Conservation (phyloP, 1,284 basidiomycete species). For the Moniliophthora roreri region DNA sequence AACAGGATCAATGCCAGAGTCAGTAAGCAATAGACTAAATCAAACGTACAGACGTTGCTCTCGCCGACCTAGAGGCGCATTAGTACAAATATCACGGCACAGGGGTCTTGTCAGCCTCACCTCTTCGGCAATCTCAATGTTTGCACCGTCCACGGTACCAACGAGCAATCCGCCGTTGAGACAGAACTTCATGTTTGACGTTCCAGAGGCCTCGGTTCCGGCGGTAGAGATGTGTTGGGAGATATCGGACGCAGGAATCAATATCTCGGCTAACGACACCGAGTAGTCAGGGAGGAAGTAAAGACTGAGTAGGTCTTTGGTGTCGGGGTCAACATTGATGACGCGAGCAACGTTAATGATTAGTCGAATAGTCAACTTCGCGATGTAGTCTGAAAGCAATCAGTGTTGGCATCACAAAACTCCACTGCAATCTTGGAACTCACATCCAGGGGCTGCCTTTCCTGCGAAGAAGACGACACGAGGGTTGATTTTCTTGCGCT, state of each 20-base stretch:
- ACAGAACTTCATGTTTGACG: conserved; percentile 94
- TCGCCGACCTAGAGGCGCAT: conserved; percentile 34
- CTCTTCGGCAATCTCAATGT: conserved; percentile 94
- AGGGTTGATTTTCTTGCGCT: conserved; percentile 79
- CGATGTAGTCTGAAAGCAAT: conserved; percentile 60
- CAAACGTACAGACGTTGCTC: conserved; percentile 55
- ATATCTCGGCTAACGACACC: conserved; percentile 85
- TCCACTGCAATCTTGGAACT: conserved; percentile 24
- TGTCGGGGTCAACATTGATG: conserved; percentile 86
- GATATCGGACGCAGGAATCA: conserved; percentile 91
- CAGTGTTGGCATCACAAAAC: conserved; percentile 4
- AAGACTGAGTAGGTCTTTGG: conserved; percentile 78
- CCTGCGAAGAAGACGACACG: conserved; percentile 90
- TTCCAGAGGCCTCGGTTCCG: conserved; percentile 87
- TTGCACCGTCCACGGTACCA: conserved; percentile 87
- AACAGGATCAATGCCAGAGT: conserved; percentile 11
- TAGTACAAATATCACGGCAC: no score
- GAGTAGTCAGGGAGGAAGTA: conserved; percentile 90
- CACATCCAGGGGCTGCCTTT: conserved; percentile 82
- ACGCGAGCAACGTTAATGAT: conserved; percentile 87
- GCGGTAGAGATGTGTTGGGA: conserved; percentile 93
- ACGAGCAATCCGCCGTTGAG: conserved; percentile 85
- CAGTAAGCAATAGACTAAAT: conserved; percentile 3
- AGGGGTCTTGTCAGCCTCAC: neutral
- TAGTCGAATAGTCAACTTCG: conserved; percentile 87